A percentile compares a stretch with the other conserved stretches of the same genome.
Conservation (phyloP, 345 rosid species). For the Populus simonii region DNA sequence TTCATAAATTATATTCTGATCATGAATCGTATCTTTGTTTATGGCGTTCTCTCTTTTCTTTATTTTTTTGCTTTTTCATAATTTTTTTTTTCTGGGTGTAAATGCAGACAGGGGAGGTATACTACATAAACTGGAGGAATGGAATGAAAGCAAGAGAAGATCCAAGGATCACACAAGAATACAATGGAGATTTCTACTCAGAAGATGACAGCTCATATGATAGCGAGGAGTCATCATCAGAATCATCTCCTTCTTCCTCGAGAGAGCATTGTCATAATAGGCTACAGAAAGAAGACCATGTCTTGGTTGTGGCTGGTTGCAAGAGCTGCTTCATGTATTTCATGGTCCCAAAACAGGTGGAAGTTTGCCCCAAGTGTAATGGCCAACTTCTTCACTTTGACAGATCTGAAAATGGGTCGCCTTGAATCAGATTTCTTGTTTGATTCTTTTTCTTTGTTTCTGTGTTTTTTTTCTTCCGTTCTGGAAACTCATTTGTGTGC, state of each 20-base stretch:
- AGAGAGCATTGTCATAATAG: slow-evolving; percentile 27
- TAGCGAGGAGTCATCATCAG: slow-evolving; percentile 71
- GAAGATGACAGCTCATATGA: slow-evolving; percentile 61
- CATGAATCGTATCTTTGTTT: not conserved
- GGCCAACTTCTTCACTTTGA: slow-evolving; percentile 83
- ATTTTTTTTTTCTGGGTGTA: not conserved
- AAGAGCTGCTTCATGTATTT: slow-evolving; percentile 86
- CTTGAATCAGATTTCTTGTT: slow-evolving; percentile 25
- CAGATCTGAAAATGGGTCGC: slow-evolving; percentile 46
- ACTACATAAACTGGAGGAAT: slow-evolving; percentile 74
- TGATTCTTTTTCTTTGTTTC: not conserved
- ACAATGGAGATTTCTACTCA: slow-evolving; percentile 39
- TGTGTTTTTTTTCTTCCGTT: not conserved
- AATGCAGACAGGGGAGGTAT: slow-evolving; percentile 76
- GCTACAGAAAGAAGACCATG: slow-evolving; percentile 39
- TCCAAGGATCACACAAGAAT: slow-evolving; percentile 44
- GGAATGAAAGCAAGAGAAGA: slow-evolving; percentile 70
- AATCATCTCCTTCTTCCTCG: slow-evolving; percentile 46
- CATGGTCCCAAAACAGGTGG: slow-evolving; percentile 81
- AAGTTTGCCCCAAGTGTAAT: slow-evolving; percentile 78
- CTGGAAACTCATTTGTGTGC: slow-evolving; percentile 15
- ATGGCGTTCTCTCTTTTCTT: not conserved
- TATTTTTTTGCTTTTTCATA: not conserved
- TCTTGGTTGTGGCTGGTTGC: slow-evolving; percentile 92
- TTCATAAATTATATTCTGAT: not conserved